These are phyloP conservation scores for Euptelea pleiosperma DNA, from an alignment of 164 flowering plant species.

Conservation along the genomic window DNA sequence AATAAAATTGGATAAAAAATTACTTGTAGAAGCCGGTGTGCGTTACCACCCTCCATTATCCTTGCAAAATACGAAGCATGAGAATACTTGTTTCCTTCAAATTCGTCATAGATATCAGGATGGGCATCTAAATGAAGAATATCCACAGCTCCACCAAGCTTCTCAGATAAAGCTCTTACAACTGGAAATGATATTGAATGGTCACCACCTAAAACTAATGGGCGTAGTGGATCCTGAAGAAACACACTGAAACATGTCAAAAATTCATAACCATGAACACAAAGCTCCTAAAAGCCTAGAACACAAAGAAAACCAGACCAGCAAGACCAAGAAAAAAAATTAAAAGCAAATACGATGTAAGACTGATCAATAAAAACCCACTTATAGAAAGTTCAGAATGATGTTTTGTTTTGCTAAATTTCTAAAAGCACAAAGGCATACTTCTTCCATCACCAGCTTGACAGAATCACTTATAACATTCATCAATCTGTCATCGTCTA, in stretches of 20 bases:
- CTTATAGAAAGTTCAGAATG: no score
- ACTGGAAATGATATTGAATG: slow-evolving; percentile 95
- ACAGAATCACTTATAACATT: slow-evolving; percentile 74
- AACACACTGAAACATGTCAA: slow-evolving; percentile 6
- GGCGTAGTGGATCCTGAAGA: slow-evolving; percentile 77
- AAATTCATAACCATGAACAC: background rate
- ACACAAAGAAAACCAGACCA: background rate
- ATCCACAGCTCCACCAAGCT: slow-evolving; percentile 97
- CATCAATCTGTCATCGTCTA: slow-evolving; percentile 92
- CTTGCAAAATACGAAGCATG: slow-evolving; percentile 99
- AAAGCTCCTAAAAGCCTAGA: background rate
- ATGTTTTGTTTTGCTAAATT: background rate
- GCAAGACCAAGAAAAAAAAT: background rate
- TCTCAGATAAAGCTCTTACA: slow-evolving; percentile 92
- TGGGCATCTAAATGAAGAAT: slow-evolving; percentile 99
- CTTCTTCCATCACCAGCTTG: slow-evolving; percentile 95
- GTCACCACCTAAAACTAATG: slow-evolving; percentile 94
- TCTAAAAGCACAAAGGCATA: slow-evolving; percentile 25
- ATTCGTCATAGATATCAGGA: slow-evolving; percentile 87
- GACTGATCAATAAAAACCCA: no score
- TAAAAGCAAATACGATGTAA: no score
- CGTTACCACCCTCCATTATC: slow-evolving; percentile 99
- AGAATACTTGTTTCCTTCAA: slow-evolving; percentile 95
- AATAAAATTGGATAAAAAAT: background rate
- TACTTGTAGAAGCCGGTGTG: slow-evolving; percentile 86